Evolutionary conservation across 768 basidiomycete species (phyloP), one percentile per base, ranked within the genome.

Genomic region (Sporobolomyces roseus): DNA sequence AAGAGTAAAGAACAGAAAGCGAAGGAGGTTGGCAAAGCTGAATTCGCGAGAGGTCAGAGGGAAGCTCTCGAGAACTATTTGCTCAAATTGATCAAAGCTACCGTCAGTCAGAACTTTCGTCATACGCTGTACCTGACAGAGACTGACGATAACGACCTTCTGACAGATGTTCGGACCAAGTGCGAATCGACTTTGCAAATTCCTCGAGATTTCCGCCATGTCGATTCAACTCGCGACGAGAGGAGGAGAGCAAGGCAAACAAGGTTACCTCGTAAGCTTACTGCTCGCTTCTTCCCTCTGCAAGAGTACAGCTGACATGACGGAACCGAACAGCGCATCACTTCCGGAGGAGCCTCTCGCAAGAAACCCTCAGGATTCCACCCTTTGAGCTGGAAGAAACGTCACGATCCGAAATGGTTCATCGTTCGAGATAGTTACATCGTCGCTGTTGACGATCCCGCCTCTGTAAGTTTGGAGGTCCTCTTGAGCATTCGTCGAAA

Each of bases 151-250:
- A 21, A 65, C 60, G 12, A 46, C 64, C 29, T n/a, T 21, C 55
- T 27, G 38, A 30, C 55, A 94, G 93, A 96, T 98, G 90, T 96
- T 94, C 79, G 91, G 93, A 75, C 91, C 93, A 1, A 86, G 91
- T 27, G 84, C 91, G 1, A 97, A 97, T 75, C 86, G 93, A 38
- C 80, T 99, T 0, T 86, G 88, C 48, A 87, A 87, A 8, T 99
- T 97, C 79, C 83, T 99, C 53, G 96, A 99, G 78, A 83, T 98
- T 50, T 93, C 90, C 50, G 87, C 93, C 1, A 81, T 98, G 32
- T 93, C 88, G 13, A 85, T 97, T 65, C 77, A 85, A 14, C 83
- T 93, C 43, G 71, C 78, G 84, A 84, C 59, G 83, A 85, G 73
- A 2, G 93, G 93, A 14, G 92, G 93, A 9, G 80, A 84, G 29